A percentile compares a stretch with the other conserved stretches of the same genome.
phyloP scores from a whole-genome alignment of 2,329 filamentous ascomycete genomes.

The Botrytis aclada region DNA sequence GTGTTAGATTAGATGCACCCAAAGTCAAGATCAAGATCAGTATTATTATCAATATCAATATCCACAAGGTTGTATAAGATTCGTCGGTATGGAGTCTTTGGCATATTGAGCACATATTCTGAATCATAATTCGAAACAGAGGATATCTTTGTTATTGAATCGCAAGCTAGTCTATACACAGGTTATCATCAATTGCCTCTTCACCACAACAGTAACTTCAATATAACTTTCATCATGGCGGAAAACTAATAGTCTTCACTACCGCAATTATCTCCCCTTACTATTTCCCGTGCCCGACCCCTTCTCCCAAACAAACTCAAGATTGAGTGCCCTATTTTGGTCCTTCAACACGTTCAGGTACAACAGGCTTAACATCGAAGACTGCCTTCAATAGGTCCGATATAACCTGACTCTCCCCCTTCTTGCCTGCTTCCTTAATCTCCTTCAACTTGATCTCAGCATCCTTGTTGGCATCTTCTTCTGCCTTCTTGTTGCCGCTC shows the following conservation, averaged over 20 bases:
- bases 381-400: slow-evolving; percentile 82
- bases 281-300: background rate
- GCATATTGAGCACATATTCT: background rate
- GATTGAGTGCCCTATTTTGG: slow-evolving; percentile 30
- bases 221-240: background rate
- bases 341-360: slow-evolving; percentile 44
- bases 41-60: background rate
- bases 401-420: slow-evolving; percentile 75
- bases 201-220: slow-evolving; percentile 6
- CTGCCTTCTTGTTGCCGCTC: slow-evolving; percentile 81
- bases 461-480: slow-evolving; percentile 75
- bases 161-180: slow-evolving; percentile 33
- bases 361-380: slow-evolving; percentile 74
- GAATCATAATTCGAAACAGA: background rate
- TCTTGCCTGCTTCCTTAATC: slow-evolving; percentile 77
- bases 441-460: slow-evolving; percentile 77
- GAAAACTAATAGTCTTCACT: background rate
- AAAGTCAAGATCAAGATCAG: background rate
- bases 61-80: background rate
- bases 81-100: background rate
- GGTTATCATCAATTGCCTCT: slow-evolving; percentile 14
- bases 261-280: background rate
- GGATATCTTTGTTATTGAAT: slow-evolving; percentile 26
- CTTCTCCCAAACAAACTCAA: background rate
- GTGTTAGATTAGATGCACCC: background rate